Evolutionary conservation across 202 grass and related monocot species (phyloP), one percentile per base, ranked within the genome.

Genomic region (Bolboschoenoplectus hybrid): DNA sequence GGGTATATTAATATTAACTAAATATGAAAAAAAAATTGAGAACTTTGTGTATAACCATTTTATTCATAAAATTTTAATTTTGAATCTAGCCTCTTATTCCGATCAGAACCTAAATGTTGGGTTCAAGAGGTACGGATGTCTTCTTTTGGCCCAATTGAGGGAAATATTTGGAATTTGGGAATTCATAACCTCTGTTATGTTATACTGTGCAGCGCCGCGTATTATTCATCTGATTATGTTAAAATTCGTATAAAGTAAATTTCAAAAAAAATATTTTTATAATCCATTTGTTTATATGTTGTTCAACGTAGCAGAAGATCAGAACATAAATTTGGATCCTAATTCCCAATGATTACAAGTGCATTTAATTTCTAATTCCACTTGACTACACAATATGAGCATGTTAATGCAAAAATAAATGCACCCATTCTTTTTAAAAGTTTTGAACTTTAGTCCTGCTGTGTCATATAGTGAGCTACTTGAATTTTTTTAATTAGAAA

Each of bases 381-480:
- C 32, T 77, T 55, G 49, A 77, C 50, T 17, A 38, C 50, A 52
- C 11, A 52, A 76, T 34, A 14, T 38, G 20, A 76, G 0, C 72
- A 14, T 56, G 26, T 77, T 56, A 56, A 38, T 51, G 49, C 73
- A 55, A 17, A 74, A 79, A 41, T 16, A 57, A 40, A 78, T 79
- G 52, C 52, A 79, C 50, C 1, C 49, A 79, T 14, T 39, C 3
- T 40, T 60, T 79, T 16, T 17, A 39, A 79, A 17, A 58, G 52
- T 57, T 26, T 74, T 10, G 74, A 79, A 19, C 36, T 57, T 58
- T 79, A 10, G 74, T 58, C 35, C 34, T 79, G 2, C 52, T 79
- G 7, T 58, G 35, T 40, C 51, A 79, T 58, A 60, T 56, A 77
- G 20, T 53, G 12, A 53, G 72, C 73, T 77, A 77, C 47, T 56